Evolutionary conservation across 2,329 filamentous ascomycete genomes (phyloP).

Genomic region (Fusarium oligoseptatum): DNA sequence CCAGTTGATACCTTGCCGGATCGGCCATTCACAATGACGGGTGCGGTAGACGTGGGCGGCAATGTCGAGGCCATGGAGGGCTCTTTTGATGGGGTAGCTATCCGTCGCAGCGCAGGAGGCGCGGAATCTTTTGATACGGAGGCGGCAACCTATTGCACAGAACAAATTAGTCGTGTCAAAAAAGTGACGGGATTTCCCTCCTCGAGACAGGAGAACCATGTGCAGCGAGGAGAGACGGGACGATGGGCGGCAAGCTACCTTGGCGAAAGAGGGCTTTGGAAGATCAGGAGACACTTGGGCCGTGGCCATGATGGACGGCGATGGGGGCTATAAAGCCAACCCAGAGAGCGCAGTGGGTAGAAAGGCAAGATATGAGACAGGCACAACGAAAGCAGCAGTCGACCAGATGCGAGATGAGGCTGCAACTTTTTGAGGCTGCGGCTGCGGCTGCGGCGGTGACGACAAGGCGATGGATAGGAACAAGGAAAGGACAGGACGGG

Average conservation of each 20-base stretch:
- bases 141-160: conserved; percentile 61
- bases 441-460: conserved; percentile 41
- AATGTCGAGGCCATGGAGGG: conserved; percentile 35
- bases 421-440: conserved; percentile 31
- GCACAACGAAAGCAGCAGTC: conserved; percentile 31
- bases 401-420: conserved; percentile 36
- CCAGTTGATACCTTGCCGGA: conserved; percentile 33
- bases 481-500: conserved; percentile 49
- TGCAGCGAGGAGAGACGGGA: conserved; percentile 11
- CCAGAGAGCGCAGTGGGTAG: conserved; percentile 35
- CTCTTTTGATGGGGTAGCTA: conserved; percentile 45
- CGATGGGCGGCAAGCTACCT: conserved; percentile 62
- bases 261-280: conserved; percentile 79
- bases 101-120: conserved; percentile 48
- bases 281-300: conserved; percentile 61
- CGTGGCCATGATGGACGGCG: conserved; percentile 59
- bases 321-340: conserved; percentile 41
- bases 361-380: conserved; percentile 31
- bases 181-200: conserved; percentile 11
- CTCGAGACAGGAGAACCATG: conserved; percentile 18
- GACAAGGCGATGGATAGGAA: conserved; percentile 35
- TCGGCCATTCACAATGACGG: conserved; percentile 47
- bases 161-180: conserved; percentile 34
- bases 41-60: conserved; percentile 28
- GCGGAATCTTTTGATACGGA: conserved; percentile 52